Percentiles rank a stretch among this genome's conserved stretches.
phyloP scores from a whole-genome alignment of 1,139 yeast genomes.

The Suhomyces bolitotheri region DNA sequence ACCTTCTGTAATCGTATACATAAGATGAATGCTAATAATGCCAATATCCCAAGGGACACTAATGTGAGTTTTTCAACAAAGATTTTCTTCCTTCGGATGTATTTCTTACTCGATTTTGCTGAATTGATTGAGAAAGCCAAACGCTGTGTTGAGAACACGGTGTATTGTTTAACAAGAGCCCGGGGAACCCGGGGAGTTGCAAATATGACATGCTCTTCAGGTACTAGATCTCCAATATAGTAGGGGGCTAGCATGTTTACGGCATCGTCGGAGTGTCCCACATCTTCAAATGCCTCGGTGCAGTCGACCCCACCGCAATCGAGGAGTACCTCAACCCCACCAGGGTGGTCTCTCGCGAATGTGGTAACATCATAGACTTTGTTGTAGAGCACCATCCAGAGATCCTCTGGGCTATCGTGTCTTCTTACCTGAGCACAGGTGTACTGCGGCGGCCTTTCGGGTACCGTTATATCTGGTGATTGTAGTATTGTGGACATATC shows the following conservation, averaged over 20 bases:
- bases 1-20: slow-evolving; percentile 31
- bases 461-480: not conserved
- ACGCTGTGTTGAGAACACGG: not conserved
- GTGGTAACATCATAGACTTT: slow-evolving; percentile 60
- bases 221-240: slow-evolving; percentile 34
- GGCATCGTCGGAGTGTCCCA: slow-evolving; percentile 50
- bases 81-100: slow-evolving; percentile 6
- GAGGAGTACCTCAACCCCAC: slow-evolving; percentile 65
- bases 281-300: slow-evolving; percentile 57
- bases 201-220: slow-evolving; percentile 20
- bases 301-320: slow-evolving; percentile 79
- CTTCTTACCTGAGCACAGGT: slow-evolving; percentile 38
- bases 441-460: slow-evolving; percentile 3
- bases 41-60: slow-evolving; percentile 23
- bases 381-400: slow-evolving; percentile 69
- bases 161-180: not conserved
- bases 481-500: slow-evolving; percentile 5
- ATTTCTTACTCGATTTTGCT: not conserved
- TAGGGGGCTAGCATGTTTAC: slow-evolving; percentile 41
- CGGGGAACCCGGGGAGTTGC: slow-evolving; percentile 13
- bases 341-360: slow-evolving; percentile 59
- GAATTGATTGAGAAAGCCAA: not conserved
- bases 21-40: slow-evolving; percentile 27
- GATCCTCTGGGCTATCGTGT: slow-evolving; percentile 49
- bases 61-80: slow-evolving; percentile 23